Percentiles rank a stretch among this genome's conserved stretches.
Evolutionary conservation across 805 yeast species (phyloP).

Genomic region (Kazachstania bromeliacearum): DNA sequence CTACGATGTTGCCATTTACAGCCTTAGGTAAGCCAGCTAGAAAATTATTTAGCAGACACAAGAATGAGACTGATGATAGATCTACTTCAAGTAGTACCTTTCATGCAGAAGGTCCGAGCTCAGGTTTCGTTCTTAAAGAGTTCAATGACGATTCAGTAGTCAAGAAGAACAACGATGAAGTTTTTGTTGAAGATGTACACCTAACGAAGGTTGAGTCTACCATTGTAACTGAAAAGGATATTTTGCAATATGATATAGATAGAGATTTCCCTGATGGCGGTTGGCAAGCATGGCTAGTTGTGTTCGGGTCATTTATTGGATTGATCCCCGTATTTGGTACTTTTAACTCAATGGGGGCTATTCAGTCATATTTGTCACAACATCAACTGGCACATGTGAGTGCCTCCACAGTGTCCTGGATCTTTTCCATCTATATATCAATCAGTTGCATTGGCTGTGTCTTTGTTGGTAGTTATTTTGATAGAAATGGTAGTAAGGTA

Average conservation of each 20-base stretch:
- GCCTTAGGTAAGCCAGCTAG: background rate
- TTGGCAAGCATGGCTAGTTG: slow-evolving; percentile 43
- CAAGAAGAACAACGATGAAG: slow-evolving; percentile 1
- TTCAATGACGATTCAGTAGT: background rate
- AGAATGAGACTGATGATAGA: background rate
- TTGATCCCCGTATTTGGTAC: slow-evolving; percentile 50
- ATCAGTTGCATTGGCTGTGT: slow-evolving; percentile 45
- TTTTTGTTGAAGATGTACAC: background rate
- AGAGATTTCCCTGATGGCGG: slow-evolving; percentile 48
- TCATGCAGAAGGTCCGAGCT: slow-evolving; percentile 4
- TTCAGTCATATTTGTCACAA: slow-evolving; percentile 48
- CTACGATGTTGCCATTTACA: slow-evolving; percentile 1
- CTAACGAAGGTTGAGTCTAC: background rate
- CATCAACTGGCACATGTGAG: slow-evolving; percentile 44
- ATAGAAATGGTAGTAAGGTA: slow-evolving; percentile 44
- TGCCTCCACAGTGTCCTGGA: slow-evolving; percentile 52
- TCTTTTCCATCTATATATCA: slow-evolving; percentile 52
- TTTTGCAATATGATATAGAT: slow-evolving; percentile 11
- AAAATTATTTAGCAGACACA: background rate
- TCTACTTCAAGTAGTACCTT: too few relatives aligned
- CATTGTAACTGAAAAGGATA: slow-evolving; percentile 1
- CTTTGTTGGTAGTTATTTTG: slow-evolving; percentile 52
- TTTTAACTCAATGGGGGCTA: slow-evolving; percentile 54
- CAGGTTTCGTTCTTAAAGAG: slow-evolving; percentile 1
- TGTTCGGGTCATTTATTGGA: slow-evolving; percentile 54